Percentiles rank a stretch among this genome's conserved stretches.
phyloP scores from a whole-genome alignment of 331 rosid species.

The Saraca asoca region DNA sequence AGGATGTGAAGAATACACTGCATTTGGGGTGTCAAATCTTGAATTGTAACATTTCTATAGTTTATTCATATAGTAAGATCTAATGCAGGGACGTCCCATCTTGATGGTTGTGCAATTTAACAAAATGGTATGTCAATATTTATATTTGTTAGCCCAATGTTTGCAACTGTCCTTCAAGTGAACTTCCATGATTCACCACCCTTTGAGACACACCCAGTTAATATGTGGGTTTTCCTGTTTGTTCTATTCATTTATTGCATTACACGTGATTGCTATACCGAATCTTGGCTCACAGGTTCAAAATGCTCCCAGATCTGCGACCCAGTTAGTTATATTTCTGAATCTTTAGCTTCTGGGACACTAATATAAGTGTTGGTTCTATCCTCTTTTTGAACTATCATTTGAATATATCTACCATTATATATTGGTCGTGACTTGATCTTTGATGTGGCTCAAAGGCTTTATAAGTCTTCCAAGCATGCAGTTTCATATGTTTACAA shows the following conservation, averaged over 20 bases:
- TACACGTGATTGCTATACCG: background rate
- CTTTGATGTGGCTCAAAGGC: too few relatives aligned
- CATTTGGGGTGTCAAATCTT: too few relatives aligned
- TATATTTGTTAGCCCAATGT: background rate
- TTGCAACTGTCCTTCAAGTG: background rate
- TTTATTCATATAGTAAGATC: too few relatives aligned
- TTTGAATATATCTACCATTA: background rate
- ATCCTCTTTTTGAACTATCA: background rate
- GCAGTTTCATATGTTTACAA: too few relatives aligned
- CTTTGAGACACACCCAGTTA: background rate
- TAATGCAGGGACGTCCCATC: too few relatives aligned
- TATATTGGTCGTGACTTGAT: too few relatives aligned
- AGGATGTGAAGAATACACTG: too few relatives aligned
- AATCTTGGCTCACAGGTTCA: background rate
- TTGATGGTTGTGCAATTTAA: background rate
- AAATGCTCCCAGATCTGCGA: background rate
- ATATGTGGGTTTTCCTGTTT: background rate
- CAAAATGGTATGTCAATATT: background rate
- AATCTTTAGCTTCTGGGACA: background rate
- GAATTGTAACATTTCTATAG: too few relatives aligned
- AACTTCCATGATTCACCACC: background rate
- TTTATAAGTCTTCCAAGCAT: too few relatives aligned
- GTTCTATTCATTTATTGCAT: background rate
- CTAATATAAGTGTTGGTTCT: background rate
- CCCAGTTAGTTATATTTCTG: background rate